These are phyloP conservation scores for Eimeria sp. DNA, from an alignment of 169 alveolate species.

Conservation along the genomic window DNA sequence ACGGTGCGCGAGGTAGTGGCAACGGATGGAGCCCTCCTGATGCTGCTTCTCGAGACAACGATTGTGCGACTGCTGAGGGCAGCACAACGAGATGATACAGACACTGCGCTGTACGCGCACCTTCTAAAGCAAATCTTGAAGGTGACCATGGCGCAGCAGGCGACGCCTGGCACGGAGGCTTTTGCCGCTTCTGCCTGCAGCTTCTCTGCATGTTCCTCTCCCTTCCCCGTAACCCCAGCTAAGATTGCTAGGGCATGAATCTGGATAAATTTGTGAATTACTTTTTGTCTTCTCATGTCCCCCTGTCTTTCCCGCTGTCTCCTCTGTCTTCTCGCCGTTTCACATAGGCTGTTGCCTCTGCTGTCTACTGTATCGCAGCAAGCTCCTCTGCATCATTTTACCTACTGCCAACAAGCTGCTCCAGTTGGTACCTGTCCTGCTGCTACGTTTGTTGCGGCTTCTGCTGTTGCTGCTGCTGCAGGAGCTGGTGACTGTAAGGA, in stretches of 20 bases:
- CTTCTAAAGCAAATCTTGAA: slow-evolving; percentile 46
- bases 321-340: not conserved
- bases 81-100: slow-evolving; percentile 21
- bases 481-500: slow-evolving; percentile 57
- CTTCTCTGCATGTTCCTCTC: not conserved
- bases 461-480: not conserved
- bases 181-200: not conserved
- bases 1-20: slow-evolving; percentile 32
- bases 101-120: slow-evolving; percentile 49
- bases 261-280: not conserved
- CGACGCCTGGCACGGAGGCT: not conserved
- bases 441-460: not conserved
- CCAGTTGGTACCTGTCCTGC: not conserved
- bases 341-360: not conserved
- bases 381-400: not conserved
- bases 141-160: slow-evolving; percentile 5
- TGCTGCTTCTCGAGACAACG: slow-evolving; percentile 20
- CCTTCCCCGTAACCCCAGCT: not conserved
- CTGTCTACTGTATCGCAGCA: not conserved
- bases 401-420: not conserved
- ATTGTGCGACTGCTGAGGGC: slow-evolving; percentile 38
- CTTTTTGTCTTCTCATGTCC: not conserved
- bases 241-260: not conserved
- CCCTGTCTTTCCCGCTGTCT: not conserved
- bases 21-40: slow-evolving; percentile 15